Evolutionary conservation across 2,329 filamentous ascomycete species (phyloP), one percentile per base, ranked within the genome.

Genomic region (Colletotrichum tanaceti): DNA sequence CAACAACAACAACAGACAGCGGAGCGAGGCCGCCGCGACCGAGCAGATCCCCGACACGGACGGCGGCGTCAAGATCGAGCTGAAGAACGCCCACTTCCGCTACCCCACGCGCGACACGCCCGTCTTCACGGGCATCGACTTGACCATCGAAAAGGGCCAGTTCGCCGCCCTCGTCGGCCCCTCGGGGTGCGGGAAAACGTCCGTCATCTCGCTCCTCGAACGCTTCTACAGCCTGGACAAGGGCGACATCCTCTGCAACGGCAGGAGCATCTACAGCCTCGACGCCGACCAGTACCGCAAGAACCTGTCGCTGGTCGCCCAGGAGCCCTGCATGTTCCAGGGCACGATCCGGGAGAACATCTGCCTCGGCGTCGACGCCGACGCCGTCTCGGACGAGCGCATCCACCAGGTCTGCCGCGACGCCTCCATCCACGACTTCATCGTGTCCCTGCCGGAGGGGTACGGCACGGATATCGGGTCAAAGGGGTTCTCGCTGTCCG

Each of bases 311-410:
- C 85, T 94, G 0, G 92, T 94, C 0, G 88, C 90, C 2, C 92
- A 94, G 77, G 91, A 94, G 75, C 86, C 92, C 7, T 89, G 89
- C 0, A 83, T 94, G 0, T 93, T 92, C 74, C 88, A 90, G 75
- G 89, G 89, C 71, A 79, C 76, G 60, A 57, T 93, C 22, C 85
- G 87, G 18, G 91, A 94, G 68, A 93, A 93, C 72, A 87, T 93
- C 60, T 77, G 90, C 1, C 82, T 93, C 0, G 90, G 90, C 22
- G 86, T 92, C 24, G 80, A 85, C 35, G 83, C 86, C 1, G 80
- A 82, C 0, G 78, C 83, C 0, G 80, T 90, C 0, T 79, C 82
- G 0, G 85, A 88, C 2, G 85, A 83, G 62, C 78, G 82, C 53
- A 77, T 90, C 10, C 80, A 87, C 73, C 79, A 83, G 59, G 84